phyloP scores from a whole-genome alignment of 164 flowering plant species.

The Dillenia turbinata region DNA sequence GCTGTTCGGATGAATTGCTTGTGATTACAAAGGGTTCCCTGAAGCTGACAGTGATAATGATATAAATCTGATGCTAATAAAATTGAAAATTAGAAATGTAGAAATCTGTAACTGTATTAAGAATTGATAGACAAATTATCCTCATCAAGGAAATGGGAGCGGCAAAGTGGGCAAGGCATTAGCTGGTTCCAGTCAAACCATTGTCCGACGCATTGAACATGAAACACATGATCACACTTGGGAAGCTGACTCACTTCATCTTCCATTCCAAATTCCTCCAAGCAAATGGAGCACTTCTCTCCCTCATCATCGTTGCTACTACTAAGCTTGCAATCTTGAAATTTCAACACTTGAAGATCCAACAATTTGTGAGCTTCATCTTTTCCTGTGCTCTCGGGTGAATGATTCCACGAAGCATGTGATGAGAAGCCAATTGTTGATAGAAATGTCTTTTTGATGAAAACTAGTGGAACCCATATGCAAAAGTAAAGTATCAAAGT shows the following conservation, averaged over 20 bases:
- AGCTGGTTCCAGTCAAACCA: conserved; percentile 10
- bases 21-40: too few species aligned
- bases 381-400: not conserved
- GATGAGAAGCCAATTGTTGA: not conserved
- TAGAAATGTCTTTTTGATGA: conserved; percentile 4
- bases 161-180: conserved; percentile 18
- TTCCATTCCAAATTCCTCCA: conserved; percentile 11
- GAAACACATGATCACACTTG: conserved; percentile 15
- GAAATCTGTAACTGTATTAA: too few species aligned
- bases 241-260: conserved; percentile 16
- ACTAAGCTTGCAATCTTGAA: not conserved
- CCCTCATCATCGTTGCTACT: not conserved
- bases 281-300: conserved; percentile 13
- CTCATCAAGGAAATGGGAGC: conserved; percentile 3
- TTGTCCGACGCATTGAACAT: conserved; percentile 6
- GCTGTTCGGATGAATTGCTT: too few species aligned
- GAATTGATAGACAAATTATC: too few species aligned
- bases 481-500: conserved; percentile 11
- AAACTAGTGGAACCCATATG: conserved; percentile 13
- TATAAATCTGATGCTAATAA: too few species aligned
- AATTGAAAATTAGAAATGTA: too few species aligned
- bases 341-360: not conserved
- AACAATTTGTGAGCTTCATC: not conserved
- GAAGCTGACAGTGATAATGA: too few species aligned
- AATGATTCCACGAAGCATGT: not conserved